Evolutionary conservation across 441 rosid genomes (phyloP).

Genomic region (Kokia cookei): DNA sequence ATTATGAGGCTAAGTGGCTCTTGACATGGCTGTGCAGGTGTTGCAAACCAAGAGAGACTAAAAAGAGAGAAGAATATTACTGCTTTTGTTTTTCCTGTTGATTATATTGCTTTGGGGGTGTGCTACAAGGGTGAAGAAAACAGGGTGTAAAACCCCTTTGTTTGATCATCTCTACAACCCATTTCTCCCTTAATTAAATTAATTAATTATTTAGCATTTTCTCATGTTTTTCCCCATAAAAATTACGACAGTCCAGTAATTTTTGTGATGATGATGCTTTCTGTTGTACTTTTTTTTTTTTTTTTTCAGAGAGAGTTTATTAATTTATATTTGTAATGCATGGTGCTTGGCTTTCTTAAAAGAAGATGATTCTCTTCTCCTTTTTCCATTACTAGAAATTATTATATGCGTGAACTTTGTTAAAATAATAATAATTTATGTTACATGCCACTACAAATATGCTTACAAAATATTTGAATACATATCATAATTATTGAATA

Average conservation of each 20-base stretch:
- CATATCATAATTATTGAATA: not conserved
- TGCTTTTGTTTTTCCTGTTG: not conserved
- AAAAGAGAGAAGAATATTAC: not conserved
- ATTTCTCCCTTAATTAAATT: not conserved
- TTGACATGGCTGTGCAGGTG: slow-evolving; percentile 1
- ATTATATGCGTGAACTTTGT: no score
- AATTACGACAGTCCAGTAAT: not conserved
- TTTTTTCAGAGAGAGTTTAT: slow-evolving; percentile 24
- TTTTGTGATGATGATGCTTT: not conserved
- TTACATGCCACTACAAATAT: no score
- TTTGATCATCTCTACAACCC: not conserved
- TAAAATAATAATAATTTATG: no score
- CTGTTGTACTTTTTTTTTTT: not conserved
- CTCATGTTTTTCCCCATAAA: not conserved
- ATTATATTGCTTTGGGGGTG: not conserved
- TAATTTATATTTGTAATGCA: slow-evolving; percentile 28
- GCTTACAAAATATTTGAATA: no score
- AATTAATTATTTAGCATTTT: not conserved
- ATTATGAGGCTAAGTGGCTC: not conserved
- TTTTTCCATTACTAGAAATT: slow-evolving; percentile 13
- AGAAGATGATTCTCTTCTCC: slow-evolving; percentile 50
- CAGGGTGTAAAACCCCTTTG: not conserved
- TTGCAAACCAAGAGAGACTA: not conserved
- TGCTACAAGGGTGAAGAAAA: not conserved
- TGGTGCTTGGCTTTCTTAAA: slow-evolving; percentile 64